Evolutionary conservation across 345 rosid genomes (phyloP).

Genomic region (Cardamine chenopodiifolia): DNA sequence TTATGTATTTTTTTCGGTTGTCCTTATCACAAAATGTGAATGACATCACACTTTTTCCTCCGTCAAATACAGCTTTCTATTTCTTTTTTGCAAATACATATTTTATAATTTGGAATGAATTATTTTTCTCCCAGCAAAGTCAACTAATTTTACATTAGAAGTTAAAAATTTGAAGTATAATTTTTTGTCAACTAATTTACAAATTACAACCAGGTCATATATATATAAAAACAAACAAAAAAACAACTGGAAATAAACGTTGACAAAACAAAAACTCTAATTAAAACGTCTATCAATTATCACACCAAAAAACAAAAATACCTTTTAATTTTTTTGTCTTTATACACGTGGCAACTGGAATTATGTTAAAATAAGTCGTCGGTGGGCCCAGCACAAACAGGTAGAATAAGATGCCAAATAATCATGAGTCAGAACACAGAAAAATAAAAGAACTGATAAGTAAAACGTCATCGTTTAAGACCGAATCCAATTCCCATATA

Average conservation of each 20-base stretch:
- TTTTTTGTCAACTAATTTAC: slow-evolving; percentile 3
- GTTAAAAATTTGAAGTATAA: neutral
- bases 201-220: too few relatives aligned
- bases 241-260: neutral
- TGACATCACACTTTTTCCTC: slow-evolving; percentile 31
- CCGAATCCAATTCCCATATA: slow-evolving; percentile 38
- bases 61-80: slow-evolving; percentile 11
- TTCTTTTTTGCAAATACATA: neutral
- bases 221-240: neutral
- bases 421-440: neutral
- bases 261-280: slow-evolving; percentile 15
- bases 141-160: slow-evolving; percentile 29
- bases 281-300: neutral
- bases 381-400: slow-evolving; percentile 36
- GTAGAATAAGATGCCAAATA: slow-evolving; percentile 39
- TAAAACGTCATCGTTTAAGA: slow-evolving; percentile 38
- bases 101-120: neutral
- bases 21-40: slow-evolving; percentile 31
- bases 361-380: slow-evolving; percentile 33
- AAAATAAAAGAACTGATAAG: neutral
- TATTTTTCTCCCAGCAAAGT: neutral
- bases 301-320: neutral
- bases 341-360: slow-evolving; percentile 33
- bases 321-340: neutral
- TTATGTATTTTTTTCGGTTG: neutral